A percentile compares a stretch with the other conserved stretches of the same genome.
These are phyloP conservation scores for Trichoderma koningiopsis DNA, from an alignment of 2,329 filamentous ascomycete species.

Conservation along the genomic window DNA sequence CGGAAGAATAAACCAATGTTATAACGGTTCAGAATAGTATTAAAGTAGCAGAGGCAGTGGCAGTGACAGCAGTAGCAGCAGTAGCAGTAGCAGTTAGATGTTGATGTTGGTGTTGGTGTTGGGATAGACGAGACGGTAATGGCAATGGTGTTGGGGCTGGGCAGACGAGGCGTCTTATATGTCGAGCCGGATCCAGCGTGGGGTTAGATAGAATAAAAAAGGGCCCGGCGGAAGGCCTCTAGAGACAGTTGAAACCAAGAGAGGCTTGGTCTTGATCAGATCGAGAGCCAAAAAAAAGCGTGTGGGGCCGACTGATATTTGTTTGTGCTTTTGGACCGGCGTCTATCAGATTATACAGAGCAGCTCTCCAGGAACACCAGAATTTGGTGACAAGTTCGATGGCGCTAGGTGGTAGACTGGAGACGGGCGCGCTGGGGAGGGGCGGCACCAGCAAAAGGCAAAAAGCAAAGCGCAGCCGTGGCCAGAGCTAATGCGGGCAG, in stretches of 20 bases:
- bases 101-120: background rate
- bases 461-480: slow-evolving; percentile 20
- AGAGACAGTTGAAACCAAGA: slow-evolving; percentile 22
- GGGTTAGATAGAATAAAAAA: slow-evolving; percentile 12
- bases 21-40: background rate
- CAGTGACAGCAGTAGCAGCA: background rate
- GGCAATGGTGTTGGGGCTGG: slow-evolving; percentile 10
- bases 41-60: background rate
- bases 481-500: slow-evolving; percentile 26
- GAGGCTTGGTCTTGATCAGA: slow-evolving; percentile 23
- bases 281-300: slow-evolving; percentile 8
- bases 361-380: slow-evolving; percentile 20
- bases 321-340: slow-evolving; percentile 39
- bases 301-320: slow-evolving; percentile 39
- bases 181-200: slow-evolving; percentile 12
- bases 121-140: background rate
- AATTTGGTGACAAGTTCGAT: slow-evolving; percentile 25
- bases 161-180: slow-evolving; percentile 18
- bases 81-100: background rate
- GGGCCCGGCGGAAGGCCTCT: slow-evolving; percentile 7
- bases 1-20: background rate
- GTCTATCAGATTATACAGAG: slow-evolving; percentile 16
- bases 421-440: slow-evolving; percentile 20
- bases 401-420: slow-evolving; percentile 8
- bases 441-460: slow-evolving; percentile 18